phyloP scores from a whole-genome alignment of 306 rosid genomes.

The Mimosa pudica region DNA sequence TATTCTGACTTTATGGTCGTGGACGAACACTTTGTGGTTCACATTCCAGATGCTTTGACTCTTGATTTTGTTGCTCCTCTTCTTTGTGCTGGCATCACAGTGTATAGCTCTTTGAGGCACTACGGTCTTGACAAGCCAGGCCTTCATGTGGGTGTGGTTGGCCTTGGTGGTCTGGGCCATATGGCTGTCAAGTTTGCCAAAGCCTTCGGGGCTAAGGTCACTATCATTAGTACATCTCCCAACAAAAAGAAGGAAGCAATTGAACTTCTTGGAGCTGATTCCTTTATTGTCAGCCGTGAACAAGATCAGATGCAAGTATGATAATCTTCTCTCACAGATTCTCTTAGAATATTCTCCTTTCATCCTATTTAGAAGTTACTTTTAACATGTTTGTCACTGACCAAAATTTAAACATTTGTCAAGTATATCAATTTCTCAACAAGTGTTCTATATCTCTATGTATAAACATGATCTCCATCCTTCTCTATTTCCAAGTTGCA shows the following conservation, averaged over 20 bases:
- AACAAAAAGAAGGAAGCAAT: slow-evolving; percentile 56
- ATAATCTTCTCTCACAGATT: too few species aligned
- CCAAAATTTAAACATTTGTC: too few species aligned
- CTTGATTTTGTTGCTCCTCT: slow-evolving; percentile 67
- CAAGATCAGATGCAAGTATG: slow-evolving; percentile 43
- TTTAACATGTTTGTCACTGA: too few species aligned
- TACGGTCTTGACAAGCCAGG: slow-evolving; percentile 57
- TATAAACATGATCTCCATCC: too few species aligned
- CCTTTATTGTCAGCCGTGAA: slow-evolving; percentile 52
- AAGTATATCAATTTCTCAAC: too few species aligned
- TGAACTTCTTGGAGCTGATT: slow-evolving; percentile 46
- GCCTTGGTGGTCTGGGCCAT: slow-evolving; percentile 68
- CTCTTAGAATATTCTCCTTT: too few species aligned
- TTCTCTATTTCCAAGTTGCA: too few species aligned
- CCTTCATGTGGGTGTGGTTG: slow-evolving; percentile 52
- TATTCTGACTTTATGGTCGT: slow-evolving; percentile 59
- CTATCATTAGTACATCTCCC: slow-evolving; percentile 60
- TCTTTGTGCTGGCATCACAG: slow-evolving; percentile 68
- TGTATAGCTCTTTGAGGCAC: slow-evolving; percentile 52
- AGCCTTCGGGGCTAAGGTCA: slow-evolving; percentile 57
- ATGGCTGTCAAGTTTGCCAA: slow-evolving; percentile 63
- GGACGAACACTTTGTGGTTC: slow-evolving; percentile 42
- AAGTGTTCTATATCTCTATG: too few species aligned
- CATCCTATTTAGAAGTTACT: too few species aligned
- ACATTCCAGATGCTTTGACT: slow-evolving; percentile 43